Conservation (phyloP, 257 asterid genomes). For the Salvia miltiorrhiza region DNA sequence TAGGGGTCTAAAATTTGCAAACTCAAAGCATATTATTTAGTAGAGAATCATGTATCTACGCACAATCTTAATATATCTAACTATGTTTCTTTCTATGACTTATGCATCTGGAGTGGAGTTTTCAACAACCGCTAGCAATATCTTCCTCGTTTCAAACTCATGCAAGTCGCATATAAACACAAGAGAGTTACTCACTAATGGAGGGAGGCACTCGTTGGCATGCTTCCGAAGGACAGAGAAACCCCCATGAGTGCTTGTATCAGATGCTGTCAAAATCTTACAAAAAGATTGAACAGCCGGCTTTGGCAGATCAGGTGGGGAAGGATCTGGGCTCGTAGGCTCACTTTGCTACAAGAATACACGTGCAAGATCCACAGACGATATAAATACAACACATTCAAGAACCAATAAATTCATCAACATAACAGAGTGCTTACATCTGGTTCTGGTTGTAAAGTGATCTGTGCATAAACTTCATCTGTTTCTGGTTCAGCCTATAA, state of each 20-base stretch:
- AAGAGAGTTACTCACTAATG: conserved; percentile 39
- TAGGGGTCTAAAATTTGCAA: neutral
- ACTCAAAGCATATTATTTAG: neutral
- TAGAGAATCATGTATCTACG: neutral
- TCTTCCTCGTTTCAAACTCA: neutral
- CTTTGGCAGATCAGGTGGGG: conserved; percentile 54
- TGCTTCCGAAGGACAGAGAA: conserved; percentile 90
- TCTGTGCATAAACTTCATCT: conserved; percentile 85
- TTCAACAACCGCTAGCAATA: neutral
- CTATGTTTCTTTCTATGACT: neutral
- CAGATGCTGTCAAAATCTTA: conserved; percentile 85
- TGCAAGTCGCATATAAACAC: neutral
- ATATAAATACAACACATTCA: neutral
- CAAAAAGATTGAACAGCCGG: conserved; percentile 50
- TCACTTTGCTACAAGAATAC: conserved; percentile 59
- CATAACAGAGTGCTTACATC: conserved; percentile 43
- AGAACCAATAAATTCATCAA: neutral
- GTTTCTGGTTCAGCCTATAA: conserved; percentile 72
- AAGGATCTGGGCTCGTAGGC: conserved; percentile 51
- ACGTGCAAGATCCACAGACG: neutral
- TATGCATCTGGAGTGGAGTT: too few species aligned
- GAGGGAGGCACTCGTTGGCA: conserved; percentile 88
- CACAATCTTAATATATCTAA: neutral
- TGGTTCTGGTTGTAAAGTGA: conserved; percentile 66
- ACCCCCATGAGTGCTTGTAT: conserved; percentile 94